Evolutionary conservation across 257 asterid genomes (phyloP).

Genomic region (Penstemon eatonii): DNA sequence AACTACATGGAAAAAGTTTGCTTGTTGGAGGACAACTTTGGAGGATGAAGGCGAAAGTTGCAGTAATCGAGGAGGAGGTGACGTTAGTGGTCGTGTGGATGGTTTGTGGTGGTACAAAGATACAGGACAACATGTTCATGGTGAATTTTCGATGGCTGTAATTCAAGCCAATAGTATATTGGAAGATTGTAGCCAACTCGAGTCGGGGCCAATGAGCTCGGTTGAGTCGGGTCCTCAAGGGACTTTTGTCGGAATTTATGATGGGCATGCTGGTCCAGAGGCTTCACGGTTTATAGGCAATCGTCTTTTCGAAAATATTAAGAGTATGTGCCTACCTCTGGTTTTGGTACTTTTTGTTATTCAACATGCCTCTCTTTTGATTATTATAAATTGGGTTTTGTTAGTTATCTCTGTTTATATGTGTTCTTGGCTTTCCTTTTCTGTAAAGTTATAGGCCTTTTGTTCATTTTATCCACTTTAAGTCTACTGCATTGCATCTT

Average conservation of each 20-base stretch:
- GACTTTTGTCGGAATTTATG: conserved; percentile 37
- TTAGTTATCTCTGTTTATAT: background rate
- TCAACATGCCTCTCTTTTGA: background rate
- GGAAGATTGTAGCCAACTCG: conserved; percentile 58
- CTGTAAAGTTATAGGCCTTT: conserved; percentile 8
- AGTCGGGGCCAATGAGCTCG: conserved; percentile 50
- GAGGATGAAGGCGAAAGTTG: conserved; percentile 42
- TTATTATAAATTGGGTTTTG: background rate
- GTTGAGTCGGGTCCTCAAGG: conserved; percentile 27
- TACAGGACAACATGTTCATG: conserved; percentile 44
- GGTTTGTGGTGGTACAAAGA: conserved; percentile 59
- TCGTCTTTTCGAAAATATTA: conserved; percentile 31
- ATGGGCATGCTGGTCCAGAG: conserved; percentile 37
- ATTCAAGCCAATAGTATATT: conserved; percentile 46
- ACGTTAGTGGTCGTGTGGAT: conserved; percentile 41
- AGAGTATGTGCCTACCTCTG: conserved; percentile 23
- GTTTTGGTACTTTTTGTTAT: background rate
- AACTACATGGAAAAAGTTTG: conserved; percentile 54
- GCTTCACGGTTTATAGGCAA: conserved; percentile 34
- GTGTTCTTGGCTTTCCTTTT: background rate
- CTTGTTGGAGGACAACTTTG: conserved; percentile 68
- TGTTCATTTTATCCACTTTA: conserved; percentile 20
- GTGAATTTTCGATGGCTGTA: conserved; percentile 56
- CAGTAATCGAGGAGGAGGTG: conserved; percentile 44
- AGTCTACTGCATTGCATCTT: conserved; percentile 9